Evolutionary conservation across 2,329 filamentous ascomycete species (phyloP), one percentile per base, ranked within the genome.

Genomic region (Alternaria brassicicola): DNA sequence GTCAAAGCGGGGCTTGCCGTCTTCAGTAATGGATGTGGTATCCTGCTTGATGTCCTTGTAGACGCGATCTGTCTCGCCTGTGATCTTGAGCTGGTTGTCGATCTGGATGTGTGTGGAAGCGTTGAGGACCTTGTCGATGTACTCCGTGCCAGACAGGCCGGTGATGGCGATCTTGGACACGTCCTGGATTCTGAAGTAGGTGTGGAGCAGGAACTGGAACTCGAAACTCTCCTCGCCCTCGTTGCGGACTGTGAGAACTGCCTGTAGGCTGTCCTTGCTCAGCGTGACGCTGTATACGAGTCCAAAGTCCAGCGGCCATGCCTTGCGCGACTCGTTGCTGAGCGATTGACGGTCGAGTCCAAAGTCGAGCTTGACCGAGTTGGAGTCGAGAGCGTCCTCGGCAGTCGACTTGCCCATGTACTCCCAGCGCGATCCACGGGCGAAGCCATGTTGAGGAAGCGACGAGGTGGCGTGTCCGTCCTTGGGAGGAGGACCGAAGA

Each of bases 381-480:
- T 74, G 12, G 78, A 73, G 59, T 77, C 77, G 38, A 71, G 65
- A 8, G 82, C 85, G 47, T 75, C 74, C 76, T 93, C 89, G 6
- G 85, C 86, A n/a, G 86, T 88, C 6, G 89, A 92, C 80, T 94
- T 96, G 73, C 93, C 93, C 50, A 99, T 84, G 76, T 95, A 97
- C 78, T 98, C 93, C 95, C 95, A 99, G 62, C 86, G 86, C 43
- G 89, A 91, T 73, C 86, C 93, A 69, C 95, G 92, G 36, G 94
- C 95, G 79, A 99, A 96, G 67, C 95, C 95, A 81, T 98, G 95
- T 80, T 97, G 93, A 3, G 93, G 89, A 25, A 99, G 89, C 65
- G 86, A 82, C 50, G 87, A 86, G 26, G 92, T 95, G n/a, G 90
- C 84, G 65, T 89, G 87, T 77, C 93, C 88, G 66, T 88, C 84